These are phyloP conservation scores for Colletotrichum sp. DNA, from an alignment of 2,329 filamentous ascomycete species.

Conservation along the genomic window DNA sequence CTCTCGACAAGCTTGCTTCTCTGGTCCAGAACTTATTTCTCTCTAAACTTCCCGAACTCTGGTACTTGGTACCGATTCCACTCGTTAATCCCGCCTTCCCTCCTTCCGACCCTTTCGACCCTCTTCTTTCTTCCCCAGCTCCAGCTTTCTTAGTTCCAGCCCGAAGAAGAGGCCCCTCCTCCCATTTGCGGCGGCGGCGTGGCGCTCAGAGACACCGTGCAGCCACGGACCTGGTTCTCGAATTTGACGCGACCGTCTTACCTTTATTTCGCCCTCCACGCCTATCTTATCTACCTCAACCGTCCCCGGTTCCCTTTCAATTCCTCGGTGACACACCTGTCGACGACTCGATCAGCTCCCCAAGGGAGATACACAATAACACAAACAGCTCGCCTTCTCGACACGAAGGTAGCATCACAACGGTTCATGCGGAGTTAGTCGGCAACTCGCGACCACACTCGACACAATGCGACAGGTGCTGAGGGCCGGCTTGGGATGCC, in stretches of 20 bases:
- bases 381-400: not conserved
- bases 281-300: not conserved
- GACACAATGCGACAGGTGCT: constrained; percentile 32
- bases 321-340: not conserved
- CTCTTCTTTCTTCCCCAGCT: not conserved
- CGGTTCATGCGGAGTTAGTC: not conserved
- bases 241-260: constrained; percentile 2
- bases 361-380: not conserved
- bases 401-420: not conserved
- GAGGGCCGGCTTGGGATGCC: constrained; percentile 41
- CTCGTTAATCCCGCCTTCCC: constrained; percentile 43
- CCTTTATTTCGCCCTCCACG: not conserved
- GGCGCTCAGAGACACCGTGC: constrained; percentile 14
- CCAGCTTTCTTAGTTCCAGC: not conserved
- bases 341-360: not conserved
- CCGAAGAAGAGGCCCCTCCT: not conserved
- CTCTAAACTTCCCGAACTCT: not conserved
- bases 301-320: not conserved
- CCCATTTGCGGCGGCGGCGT: constrained; percentile 9
- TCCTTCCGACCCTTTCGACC: not conserved
- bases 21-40: not conserved
- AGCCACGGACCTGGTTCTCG: constrained; percentile 13
- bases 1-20: not conserved
- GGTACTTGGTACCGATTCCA: constrained; percentile 61
- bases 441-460: not conserved